Base-by-base conservation (phyloP, 768 basidiomycete species). In the Hebeloma cylindrosporum region DNA sequence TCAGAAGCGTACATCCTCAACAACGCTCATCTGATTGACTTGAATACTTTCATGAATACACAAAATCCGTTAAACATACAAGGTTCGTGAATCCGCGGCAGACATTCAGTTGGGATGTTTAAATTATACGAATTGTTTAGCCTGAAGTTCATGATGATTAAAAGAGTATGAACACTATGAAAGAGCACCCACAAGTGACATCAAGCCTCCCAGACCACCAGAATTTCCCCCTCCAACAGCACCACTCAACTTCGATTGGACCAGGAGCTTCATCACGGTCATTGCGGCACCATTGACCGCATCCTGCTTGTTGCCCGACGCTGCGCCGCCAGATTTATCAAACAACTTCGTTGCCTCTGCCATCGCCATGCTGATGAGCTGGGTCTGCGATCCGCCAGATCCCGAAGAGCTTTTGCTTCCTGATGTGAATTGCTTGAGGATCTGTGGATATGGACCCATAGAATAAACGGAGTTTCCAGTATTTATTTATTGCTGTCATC, bases 361-460 rank as follows among this genome's bases (percentile, higher is more conserved):
- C 89, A 95, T 91, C 3, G 93, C 92, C 63, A 91, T 64, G 57
- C 86, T 85, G 65, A 95, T 82, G 47, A 94, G 68, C 62, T 93
- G 63, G 28, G 79, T 80, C 60, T 77, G 72, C 34, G 72, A 68
- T 20, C 70, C 74, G 5, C 75, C 65, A 4, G 67, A 66, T 11
- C 60, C 56, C 22, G 59, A 38, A 5, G 65, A 66, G 26, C 60
- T 57, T 26, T n/a, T n/a, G n/a, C 64, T 44, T 4, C 83, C 78
- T 3, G 77, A 78, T 2, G 84, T 83, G 68, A 87, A 88, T 53
- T 72, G 58, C 67, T 89, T 83, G 47, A 90, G 60, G 5, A 73
- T 73, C 82, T 88, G 58, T 22, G 40, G 20, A 30, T 9, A 37
- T 14, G 7, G n/a, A n/a, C n/a, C n/a, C n/a, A 18, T 22, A 10